Evolutionary conservation across 1,284 basidiomycete genomes (phyloP).

Genomic region (Tylopilus microsporus): DNA sequence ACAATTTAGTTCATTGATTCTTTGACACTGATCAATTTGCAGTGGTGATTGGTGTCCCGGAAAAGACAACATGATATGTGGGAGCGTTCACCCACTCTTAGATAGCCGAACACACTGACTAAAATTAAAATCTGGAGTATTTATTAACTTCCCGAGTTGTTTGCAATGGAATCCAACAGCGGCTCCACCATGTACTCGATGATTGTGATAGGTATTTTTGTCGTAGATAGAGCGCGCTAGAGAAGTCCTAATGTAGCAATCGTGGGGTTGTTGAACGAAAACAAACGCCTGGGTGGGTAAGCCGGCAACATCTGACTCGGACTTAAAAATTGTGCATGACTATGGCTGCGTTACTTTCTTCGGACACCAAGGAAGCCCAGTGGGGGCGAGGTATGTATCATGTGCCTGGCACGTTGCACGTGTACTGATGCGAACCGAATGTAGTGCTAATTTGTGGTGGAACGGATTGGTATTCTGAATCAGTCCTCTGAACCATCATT

Average conservation of each 20-base stretch:
- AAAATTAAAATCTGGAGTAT: background rate
- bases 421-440: constrained; percentile 15
- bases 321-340: constrained; percentile 27
- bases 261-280: constrained; percentile 17
- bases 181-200: background rate
- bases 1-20: background rate
- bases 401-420: constrained; percentile 9
- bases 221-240: constrained; percentile 31
- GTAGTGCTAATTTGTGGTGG: constrained; percentile 81
- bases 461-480: constrained; percentile 64
- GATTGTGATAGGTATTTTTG: background rate
- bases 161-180: constrained; percentile 5
- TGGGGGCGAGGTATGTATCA: constrained; percentile 33
- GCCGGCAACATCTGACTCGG: constrained; percentile 5
- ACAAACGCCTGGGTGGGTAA: constrained; percentile 14
- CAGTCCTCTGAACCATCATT: background rate
- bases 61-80: constrained; percentile 10
- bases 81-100: background rate
- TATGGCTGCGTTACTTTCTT: constrained; percentile 27
- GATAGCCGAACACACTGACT: constrained; percentile 3
- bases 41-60: constrained; percentile 27
- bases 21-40: constrained; percentile 11
- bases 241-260: constrained; percentile 32
- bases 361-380: constrained; percentile 24
- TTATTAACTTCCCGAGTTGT: background rate